These are phyloP conservation scores for Pseudoscleropodium purum DNA, from an alignment of 225 moss, liverwort and hornwort species.

Conservation along the genomic window DNA sequence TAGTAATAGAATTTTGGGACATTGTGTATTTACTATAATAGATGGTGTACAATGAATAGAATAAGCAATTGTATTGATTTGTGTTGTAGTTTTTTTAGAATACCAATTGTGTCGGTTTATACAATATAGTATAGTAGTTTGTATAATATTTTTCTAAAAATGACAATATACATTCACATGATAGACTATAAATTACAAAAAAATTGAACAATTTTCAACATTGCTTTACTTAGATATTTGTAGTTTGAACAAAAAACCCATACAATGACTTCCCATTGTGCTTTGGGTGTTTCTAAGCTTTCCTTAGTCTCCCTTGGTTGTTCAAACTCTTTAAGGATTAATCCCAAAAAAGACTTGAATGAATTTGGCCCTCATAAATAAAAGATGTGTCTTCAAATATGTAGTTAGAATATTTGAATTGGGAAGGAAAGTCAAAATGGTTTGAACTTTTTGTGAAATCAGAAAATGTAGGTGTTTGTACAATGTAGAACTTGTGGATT, in stretches of 20 bases:
- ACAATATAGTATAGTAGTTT: too few relatives aligned
- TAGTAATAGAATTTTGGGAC: background rate
- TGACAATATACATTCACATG: accelerated
- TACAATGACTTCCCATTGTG: accelerated
- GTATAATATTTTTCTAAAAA: background rate
- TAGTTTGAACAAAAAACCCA: background rate
- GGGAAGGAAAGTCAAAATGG: background rate
- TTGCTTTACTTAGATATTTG: too few relatives aligned
- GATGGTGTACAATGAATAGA: background rate
- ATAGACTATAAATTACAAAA: background rate
- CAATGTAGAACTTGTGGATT: accelerated
- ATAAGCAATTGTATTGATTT: background rate
- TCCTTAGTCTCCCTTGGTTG: accelerated
- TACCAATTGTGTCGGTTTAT: accelerated
- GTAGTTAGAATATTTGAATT: too few relatives aligned
- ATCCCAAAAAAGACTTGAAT: background rate
- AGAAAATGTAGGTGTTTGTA: background rate
- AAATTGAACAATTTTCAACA: background rate
- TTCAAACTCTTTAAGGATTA: accelerated
- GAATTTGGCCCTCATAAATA: background rate
- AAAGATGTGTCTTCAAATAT: accelerated
- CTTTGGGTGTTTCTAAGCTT: accelerated
- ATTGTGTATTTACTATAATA: background rate
- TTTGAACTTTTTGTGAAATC: background rate
- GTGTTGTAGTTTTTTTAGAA: accelerated